Evolutionary conservation across 495 filamentous ascomycete species (phyloP), one percentile per base, ranked within the genome.

Genomic region (Parathielavia appendiculata): DNA sequence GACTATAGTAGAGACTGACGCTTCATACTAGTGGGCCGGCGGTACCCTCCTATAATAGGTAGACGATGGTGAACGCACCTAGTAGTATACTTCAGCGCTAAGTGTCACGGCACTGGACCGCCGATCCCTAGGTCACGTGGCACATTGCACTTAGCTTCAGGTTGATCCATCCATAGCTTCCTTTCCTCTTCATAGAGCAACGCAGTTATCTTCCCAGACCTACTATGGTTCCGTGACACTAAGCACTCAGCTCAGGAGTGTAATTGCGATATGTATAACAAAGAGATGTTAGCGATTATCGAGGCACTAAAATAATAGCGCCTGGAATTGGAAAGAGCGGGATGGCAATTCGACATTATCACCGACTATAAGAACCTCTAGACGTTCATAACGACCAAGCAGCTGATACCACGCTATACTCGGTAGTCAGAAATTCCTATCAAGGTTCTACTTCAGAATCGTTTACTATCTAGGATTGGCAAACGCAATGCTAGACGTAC

Each of bases 261-360:
- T 17, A 66, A 69, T 34, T 69, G 67, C 54, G 14, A 36, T 5
- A 68, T 64, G 8, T 46, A 46, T 26, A 26, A 46, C 16, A 48
- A 48, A 26, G 23, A 48, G 26, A 12, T 48, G 5, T 7, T 58
- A 64, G 32, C 20, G 13, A 40, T 60, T 45, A 56, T 63, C 13
- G 23, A 58, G 26, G 22, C 32, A 5, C 54, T 55, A 14, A 40
- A 54, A 9, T 32, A 65, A 38, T 62, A 20, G 40, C 44, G 34
- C 8, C 52, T 10, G 4, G 54, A 57, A 7, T 36, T 63, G 1
- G 54, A 19, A 14, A 35, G 56, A 11, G 44, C 51, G 0, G n/a
- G 17, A 0, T 19, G 51, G 13, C 11, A 1, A 7, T 26, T 60
- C 20, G 16, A 56, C n/a, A 46, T 60, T 7, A 43, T 49, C 4